Evolutionary conservation across 108 stramenopile genomes (phyloP).

Genomic region (Cyclotella distinguenda): DNA sequence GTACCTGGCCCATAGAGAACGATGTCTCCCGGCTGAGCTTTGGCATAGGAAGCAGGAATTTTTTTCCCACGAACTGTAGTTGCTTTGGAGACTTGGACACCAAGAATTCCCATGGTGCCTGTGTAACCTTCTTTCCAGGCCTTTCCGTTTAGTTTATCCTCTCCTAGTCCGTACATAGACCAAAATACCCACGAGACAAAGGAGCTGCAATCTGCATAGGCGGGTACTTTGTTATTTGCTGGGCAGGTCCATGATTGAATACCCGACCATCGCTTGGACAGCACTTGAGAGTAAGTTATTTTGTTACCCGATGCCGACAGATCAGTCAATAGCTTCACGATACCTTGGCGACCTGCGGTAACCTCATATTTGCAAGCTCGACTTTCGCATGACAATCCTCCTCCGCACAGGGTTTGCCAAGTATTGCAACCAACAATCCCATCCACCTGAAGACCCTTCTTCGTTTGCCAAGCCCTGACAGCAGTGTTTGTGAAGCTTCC

Average conservation of each 20-base stretch:
- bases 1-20: background rate
- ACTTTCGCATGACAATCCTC: background rate
- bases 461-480: constrained; percentile 2
- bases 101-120: background rate
- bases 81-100: constrained; percentile 6
- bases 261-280: background rate
- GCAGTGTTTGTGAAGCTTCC: background rate
- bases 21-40: constrained; percentile 2
- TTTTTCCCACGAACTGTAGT: background rate
- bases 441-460: constrained; percentile 4
- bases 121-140: background rate
- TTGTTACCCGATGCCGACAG: background rate
- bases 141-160: background rate
- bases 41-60: background rate
- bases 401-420: background rate
- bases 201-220: constrained; percentile 6
- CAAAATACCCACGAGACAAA: constrained; percentile 4
- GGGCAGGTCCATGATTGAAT: background rate
- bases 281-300: background rate
- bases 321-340: background rate
- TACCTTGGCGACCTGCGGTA: background rate
- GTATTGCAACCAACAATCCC: constrained; percentile 2
- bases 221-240: background rate
- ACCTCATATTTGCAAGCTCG: background rate
- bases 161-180: background rate